Percentiles rank a stretch among this genome's conserved stretches.
These are phyloP conservation scores for Citrullus mucosospermus DNA, from an alignment of 306 rosid genomes.

Conservation along the genomic window DNA sequence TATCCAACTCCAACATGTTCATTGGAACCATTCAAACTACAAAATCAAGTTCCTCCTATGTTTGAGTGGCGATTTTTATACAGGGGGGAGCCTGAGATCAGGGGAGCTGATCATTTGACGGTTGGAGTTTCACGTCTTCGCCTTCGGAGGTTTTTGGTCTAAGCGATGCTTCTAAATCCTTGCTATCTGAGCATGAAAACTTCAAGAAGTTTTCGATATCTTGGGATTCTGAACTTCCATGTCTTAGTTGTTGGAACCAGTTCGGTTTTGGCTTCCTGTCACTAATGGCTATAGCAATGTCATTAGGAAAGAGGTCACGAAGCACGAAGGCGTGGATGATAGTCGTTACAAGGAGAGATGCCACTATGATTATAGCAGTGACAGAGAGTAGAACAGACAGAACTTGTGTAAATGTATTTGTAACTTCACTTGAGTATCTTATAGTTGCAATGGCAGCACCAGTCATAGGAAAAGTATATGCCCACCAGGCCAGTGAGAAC, in stretches of 20 bases:
- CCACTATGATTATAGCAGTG: slow-evolving; percentile 40
- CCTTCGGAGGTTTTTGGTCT: slow-evolving; percentile 8
- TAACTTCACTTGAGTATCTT: slow-evolving; percentile 59
- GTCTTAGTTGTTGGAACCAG: slow-evolving; percentile 39
- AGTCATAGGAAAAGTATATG: slow-evolving; percentile 96
- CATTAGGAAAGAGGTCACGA: slow-evolving; percentile 76
- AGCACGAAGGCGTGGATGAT: slow-evolving; percentile 64
- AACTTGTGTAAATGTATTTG: slow-evolving; percentile 33
- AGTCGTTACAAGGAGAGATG: slow-evolving; percentile 40
- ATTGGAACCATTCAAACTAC: slow-evolving; percentile 32
- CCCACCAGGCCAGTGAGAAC: slow-evolving; percentile 97
- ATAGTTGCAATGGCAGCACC: slow-evolving; percentile 94
- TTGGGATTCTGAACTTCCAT: slow-evolving; percentile 30
- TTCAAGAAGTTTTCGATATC: slow-evolving; percentile 62
- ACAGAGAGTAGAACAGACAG: slow-evolving; percentile 35
- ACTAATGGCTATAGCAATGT: slow-evolving; percentile 88
- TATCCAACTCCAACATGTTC: slow-evolving; percentile 35
- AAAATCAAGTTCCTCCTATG: slow-evolving; percentile 49
- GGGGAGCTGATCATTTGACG: background rate
- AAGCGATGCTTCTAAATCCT: slow-evolving; percentile 30
- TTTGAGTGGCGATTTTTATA: slow-evolving; percentile 1
- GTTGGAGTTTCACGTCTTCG: background rate
- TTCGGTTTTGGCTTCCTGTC: slow-evolving; percentile 39
- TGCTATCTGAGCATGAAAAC: slow-evolving; percentile 24
- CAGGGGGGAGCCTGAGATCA: background rate